Conservation (phyloP, 345 rosid species). For the Populus ilicifolia region DNA sequence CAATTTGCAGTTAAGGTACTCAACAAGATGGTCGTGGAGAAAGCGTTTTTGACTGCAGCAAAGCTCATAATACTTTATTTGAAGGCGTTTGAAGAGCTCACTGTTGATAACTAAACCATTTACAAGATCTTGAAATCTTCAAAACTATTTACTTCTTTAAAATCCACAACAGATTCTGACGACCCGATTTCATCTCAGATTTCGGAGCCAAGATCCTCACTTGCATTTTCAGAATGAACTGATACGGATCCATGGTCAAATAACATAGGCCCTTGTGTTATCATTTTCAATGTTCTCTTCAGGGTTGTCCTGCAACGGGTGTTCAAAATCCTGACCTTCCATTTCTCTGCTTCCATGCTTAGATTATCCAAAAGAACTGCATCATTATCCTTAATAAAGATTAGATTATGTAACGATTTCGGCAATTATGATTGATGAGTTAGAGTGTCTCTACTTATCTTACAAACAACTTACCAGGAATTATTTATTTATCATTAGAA, state of each 20-base stretch:
- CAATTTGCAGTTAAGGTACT: constrained; percentile 26
- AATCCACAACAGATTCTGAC: constrained; percentile 24
- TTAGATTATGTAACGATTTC: too few relatives aligned
- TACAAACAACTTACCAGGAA: too few relatives aligned
- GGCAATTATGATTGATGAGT: too few relatives aligned
- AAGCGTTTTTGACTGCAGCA: constrained; percentile 35
- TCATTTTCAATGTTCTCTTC: constrained; percentile 9
- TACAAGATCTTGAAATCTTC: constrained; percentile 29
- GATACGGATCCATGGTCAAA: background rate
- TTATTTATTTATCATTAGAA: too few relatives aligned
- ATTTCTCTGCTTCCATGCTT: background rate
- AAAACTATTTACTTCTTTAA: constrained; percentile 31
- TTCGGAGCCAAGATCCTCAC: constrained; percentile 16
- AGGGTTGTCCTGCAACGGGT: constrained; percentile 1
- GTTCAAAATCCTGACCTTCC: constrained; percentile 4
- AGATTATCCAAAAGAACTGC: background rate
- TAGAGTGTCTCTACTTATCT: too few relatives aligned
- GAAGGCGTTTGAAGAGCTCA: constrained; percentile 28
- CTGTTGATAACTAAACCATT: constrained; percentile 34
- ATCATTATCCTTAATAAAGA: background rate
- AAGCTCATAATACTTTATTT: constrained; percentile 37
- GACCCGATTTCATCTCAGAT: constrained; percentile 20
- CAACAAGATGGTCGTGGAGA: constrained; percentile 34
- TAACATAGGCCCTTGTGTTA: background rate
- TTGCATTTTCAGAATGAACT: constrained; percentile 21